phyloP scores from a whole-genome alignment of 2,329 filamentous ascomycete genomes.

The Aspergillus sclerotialis region DNA sequence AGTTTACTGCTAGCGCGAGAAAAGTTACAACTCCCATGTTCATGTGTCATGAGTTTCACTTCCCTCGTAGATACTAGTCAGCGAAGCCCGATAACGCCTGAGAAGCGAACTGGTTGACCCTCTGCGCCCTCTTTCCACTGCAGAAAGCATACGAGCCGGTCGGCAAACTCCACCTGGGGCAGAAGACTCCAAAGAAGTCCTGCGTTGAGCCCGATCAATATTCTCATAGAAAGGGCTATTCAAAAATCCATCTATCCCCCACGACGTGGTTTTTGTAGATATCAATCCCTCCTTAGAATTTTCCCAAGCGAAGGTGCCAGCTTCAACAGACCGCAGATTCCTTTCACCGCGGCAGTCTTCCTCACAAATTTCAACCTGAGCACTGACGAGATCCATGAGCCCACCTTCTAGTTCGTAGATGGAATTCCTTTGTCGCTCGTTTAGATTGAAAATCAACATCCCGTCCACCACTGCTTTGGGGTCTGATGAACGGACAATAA shows the following conservation, averaged over 20 bases:
- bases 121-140: no score
- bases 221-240: conserved; percentile 10
- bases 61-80: background rate
- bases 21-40: no score
- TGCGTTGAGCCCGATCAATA: conserved; percentile 8
- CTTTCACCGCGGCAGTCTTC: conserved; percentile 7
- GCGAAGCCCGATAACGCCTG: background rate
- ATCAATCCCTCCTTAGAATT: conserved; percentile 7
- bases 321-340: conserved; percentile 14
- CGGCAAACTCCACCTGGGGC: background rate
- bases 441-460: conserved; percentile 20
- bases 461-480: conserved; percentile 16
- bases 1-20: no score
- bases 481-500: conserved; percentile 15
- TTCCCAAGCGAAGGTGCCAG: conserved; percentile 19
- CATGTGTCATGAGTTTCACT: no score
- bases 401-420: conserved; percentile 19
- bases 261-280: conserved; percentile 5
- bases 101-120: background rate
- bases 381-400: conserved; percentile 11
- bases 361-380: conserved; percentile 16
- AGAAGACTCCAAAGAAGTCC: conserved; percentile 1
- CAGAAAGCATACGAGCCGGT: background rate
- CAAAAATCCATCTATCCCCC: conserved; percentile 13
- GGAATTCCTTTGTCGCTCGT: conserved; percentile 14